Base-by-base conservation (phyloP, 2,329 filamentous ascomycete genomes). In the Myotisia sp. region DNA sequence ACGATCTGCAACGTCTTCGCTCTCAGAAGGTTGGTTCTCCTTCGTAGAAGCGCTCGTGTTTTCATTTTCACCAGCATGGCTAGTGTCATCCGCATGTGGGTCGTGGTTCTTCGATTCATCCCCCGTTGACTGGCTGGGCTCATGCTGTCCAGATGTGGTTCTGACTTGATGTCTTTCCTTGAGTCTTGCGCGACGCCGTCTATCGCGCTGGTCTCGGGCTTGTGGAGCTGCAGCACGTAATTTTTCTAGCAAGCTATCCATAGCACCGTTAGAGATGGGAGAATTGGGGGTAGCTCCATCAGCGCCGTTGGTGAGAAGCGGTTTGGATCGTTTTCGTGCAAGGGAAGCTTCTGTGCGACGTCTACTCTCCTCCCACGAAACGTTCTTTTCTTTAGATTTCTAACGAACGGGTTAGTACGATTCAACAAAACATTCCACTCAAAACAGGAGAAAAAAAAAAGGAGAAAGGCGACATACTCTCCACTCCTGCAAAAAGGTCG, bases 201-300 rank as follows among this genome's bases (percentile, higher is more conserved):
- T 75, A 56, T 95, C 90, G 50, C 87, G 74, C 56, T 92, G 80
- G 55, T 94, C 86, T 54, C 82, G 71, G 18, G 82, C 74, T 60
- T 93, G 83, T 19, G 90, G 87, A 37, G 86, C 87, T 1, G 90
- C 90, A 37, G 85, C 86, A 38, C 90, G 79, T 37, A 98, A 65
- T 60, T 95, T 95, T 71, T 94, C 84, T 31, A 98, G 72, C 16
- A 98, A 65, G 26, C 80, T 83, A 60, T 98, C 90, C 86, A 98
- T 95, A 34, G 86, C 90, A 35, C 87, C 90, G 5, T 83, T 84
- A 37, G 74, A 78, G 20, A 71, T 70, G 16, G 83, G 79, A 2
- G 77, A 79, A 19, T 69, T 64, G 4, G 75, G 75, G 12, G 55
- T 55, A 8, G 62, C 59, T 10, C 60, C 58, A 12, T 50, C 57